Percentiles rank a stretch among this genome's conserved stretches.
Conservation (phyloP, 2,329 filamentous ascomycete genomes). For the Sclerotinia borealis region DNA sequence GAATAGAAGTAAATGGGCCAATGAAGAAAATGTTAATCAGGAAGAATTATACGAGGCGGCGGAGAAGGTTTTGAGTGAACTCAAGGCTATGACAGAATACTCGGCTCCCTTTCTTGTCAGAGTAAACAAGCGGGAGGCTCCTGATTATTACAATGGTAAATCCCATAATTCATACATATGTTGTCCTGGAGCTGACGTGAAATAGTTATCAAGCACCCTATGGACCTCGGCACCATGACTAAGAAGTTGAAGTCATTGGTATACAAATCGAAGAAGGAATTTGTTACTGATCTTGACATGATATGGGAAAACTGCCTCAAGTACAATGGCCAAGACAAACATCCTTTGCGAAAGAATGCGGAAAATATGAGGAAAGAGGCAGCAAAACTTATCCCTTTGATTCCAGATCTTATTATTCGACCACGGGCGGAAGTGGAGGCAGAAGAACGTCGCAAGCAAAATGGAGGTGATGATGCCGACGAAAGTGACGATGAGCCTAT, state of each 20-base stretch:
- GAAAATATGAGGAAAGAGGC: slow-evolving; percentile 96
- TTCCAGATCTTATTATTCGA: slow-evolving; percentile 85
- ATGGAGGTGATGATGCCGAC: slow-evolving; percentile 79
- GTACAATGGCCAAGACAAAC: slow-evolving; percentile 86
- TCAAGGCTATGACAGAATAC: slow-evolving; percentile 96
- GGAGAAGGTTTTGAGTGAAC: slow-evolving; percentile 93
- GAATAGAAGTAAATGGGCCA: slow-evolving; percentile 98
- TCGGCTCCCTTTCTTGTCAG: slow-evolving; percentile 91
- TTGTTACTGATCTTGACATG: slow-evolving; percentile 85
- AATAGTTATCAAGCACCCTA: slow-evolving; percentile 89
- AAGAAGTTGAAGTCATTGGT: slow-evolving; percentile 83
- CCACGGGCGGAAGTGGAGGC: slow-evolving; percentile 92
- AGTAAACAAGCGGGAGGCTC: slow-evolving; percentile 95
- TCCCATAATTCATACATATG: slow-evolving; percentile 16
- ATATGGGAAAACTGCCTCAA: slow-evolving; percentile 97
- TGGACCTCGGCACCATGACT: slow-evolving; percentile 97
- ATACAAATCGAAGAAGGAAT: slow-evolving; percentile 89
- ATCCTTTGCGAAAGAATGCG: slow-evolving; percentile 85
- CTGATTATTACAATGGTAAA: slow-evolving; percentile 88
- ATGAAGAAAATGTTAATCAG: slow-evolving; percentile 93
- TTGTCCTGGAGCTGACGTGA: slow-evolving; percentile 33
- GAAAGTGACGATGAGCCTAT: slow-evolving; percentile 97
- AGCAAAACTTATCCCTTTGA: slow-evolving; percentile 90
- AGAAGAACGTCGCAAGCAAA: slow-evolving; percentile 76
- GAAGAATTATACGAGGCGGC: slow-evolving; percentile 96